Base-by-base conservation (phyloP, 2,329 filamentous ascomycete genomes). In the Alternaria triticina region DNA sequence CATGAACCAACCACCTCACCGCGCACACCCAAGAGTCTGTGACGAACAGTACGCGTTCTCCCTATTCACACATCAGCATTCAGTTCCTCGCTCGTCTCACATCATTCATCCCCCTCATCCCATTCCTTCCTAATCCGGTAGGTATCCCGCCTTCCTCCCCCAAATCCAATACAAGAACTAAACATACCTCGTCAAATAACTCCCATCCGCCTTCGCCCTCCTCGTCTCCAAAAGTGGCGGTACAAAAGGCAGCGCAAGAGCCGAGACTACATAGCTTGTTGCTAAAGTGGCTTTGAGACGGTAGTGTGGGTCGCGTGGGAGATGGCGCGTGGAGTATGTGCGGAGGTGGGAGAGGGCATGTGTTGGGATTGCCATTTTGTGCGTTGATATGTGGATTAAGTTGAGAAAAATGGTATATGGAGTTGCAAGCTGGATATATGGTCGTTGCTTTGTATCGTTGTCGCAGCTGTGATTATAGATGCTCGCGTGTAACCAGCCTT, bases 181-280 rank as follows among this genome's bases (percentile, higher is more conserved):
- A 36, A 69, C 78, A 67, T 66, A 81, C 79, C 75, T 77, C 25
- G 77, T 81, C 66, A 78, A 54, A 65, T 78, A 75, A 8, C 70
- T 69, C 1, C 79, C 80, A 67, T 82, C 80, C 7, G 73, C 73
- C 67, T 72, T 80, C 1, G 77, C 72, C 51, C 78, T 69, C 56
- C 77, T 63, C 2, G 74, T 79, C 67, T 81, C 79, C 20, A 81
- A 58, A 28, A 80, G 73, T 23, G 80, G 78, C 22, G 78, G 79
- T 33, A 82, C 76, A 64, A 81, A 81, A 0, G 80, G 80, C 8
- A 82, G 69, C 4, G 79, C 78, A 30, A 81, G 78, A 13, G 78
- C 80, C 5, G 71, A 74, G 6, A 79, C 74, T 2, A 81, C 72
- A 50, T 81, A 82, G 12, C 74, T 73, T 1, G 76, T 80, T 66